Percentiles rank a stretch among this genome's conserved stretches.
phyloP scores from a whole-genome alignment of 805 yeast species.

The Candida methanosorbosa region DNA sequence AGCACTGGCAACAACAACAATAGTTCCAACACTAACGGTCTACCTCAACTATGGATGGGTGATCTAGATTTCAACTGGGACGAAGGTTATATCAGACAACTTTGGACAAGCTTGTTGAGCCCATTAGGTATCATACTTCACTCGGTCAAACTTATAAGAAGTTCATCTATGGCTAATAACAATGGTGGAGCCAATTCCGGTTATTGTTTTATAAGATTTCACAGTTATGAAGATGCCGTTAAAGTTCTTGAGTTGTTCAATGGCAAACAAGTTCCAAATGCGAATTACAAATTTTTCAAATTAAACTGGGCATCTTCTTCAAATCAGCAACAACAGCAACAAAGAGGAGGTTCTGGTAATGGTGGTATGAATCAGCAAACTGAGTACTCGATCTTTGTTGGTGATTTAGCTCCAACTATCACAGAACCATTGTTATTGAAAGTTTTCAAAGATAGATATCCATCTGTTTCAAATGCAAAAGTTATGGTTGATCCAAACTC shows the following conservation, averaged over 20 bases:
- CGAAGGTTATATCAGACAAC: slow-evolving; percentile 52
- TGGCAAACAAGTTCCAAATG: slow-evolving; percentile 64
- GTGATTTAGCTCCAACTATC: slow-evolving; percentile 70
- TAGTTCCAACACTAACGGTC: slow-evolving; percentile 7
- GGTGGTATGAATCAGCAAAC: slow-evolving; percentile 4
- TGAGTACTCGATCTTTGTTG: slow-evolving; percentile 74
- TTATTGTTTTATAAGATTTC: slow-evolving; percentile 78
- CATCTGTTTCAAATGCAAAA: slow-evolving; percentile 69
- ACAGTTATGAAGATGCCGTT: slow-evolving; percentile 49
- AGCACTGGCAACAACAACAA: slow-evolving; percentile 4
- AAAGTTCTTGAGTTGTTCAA: slow-evolving; percentile 54
- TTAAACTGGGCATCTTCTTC: slow-evolving; percentile 67
- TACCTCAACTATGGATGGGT: slow-evolving; percentile 74
- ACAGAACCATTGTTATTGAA: slow-evolving; percentile 59
- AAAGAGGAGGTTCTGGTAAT: not conserved
- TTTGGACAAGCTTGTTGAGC: slow-evolving; percentile 47
- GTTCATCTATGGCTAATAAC: slow-evolving; percentile 30
- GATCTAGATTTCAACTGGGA: slow-evolving; percentile 83
- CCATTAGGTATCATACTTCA: slow-evolving; percentile 53
- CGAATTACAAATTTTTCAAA: slow-evolving; percentile 45
- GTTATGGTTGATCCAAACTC: slow-evolving; percentile 70
- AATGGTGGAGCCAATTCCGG: slow-evolving; percentile 44
- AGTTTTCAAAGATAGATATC: slow-evolving; percentile 58
- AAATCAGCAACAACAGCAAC: slow-evolving; percentile 3
- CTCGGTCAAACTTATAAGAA: slow-evolving; percentile 60